phyloP scores from a whole-genome alignment of 2,329 filamentous ascomycete genomes.

The Stagonosporopsis tanaceti region DNA sequence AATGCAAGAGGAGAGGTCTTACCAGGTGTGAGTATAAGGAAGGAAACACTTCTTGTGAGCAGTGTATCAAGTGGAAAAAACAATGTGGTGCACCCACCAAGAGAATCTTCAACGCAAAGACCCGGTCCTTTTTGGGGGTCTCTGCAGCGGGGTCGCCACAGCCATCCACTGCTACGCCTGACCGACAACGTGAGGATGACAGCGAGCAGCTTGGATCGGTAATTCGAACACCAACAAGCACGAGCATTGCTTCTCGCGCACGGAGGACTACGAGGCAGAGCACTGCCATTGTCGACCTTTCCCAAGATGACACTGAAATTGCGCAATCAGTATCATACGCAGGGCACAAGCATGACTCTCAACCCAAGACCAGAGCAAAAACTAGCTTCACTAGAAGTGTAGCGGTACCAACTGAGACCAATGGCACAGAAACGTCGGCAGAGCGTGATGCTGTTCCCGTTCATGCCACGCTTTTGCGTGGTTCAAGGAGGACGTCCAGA shows the following conservation, averaged over 20 bases:
- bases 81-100: conserved; percentile 7
- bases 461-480: not conserved
- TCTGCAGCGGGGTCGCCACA: conserved; percentile 1
- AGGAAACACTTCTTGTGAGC: conserved; percentile 17
- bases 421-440: not conserved
- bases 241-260: not conserved
- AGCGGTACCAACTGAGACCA: too few relatives aligned
- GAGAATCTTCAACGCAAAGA: not conserved
- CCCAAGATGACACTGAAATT: not conserved
- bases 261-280: not conserved
- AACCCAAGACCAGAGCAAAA: not conserved
- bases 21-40: conserved; percentile 18
- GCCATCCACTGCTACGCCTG: not conserved
- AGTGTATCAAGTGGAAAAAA: conserved; percentile 15
- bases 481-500: not conserved
- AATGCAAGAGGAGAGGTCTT: conserved; percentile 25
- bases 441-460: not conserved
- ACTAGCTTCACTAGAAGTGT: not conserved
- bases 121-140: not conserved
- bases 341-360: not conserved
- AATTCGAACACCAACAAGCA: not conserved
- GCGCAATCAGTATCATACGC: not conserved
- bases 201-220: too few relatives aligned
- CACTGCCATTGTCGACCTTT: too few relatives aligned
- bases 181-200: not conserved